Base-by-base conservation (phyloP, 352 stramenopile genomes). In the Thraustotheca clavata region DNA sequence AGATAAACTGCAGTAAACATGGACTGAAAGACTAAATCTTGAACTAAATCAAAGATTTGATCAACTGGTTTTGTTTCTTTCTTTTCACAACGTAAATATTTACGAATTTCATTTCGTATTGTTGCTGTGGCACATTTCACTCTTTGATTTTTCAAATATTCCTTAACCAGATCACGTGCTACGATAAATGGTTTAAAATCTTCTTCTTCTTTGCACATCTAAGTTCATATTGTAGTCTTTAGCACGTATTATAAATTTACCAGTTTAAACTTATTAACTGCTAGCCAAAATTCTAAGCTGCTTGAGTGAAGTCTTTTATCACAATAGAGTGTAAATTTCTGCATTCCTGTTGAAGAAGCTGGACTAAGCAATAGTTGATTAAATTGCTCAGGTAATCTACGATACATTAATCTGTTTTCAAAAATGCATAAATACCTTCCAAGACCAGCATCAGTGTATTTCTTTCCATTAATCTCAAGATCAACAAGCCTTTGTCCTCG, bases 231-330 rank as follows among this genome's bases (percentile, higher is more conserved):
- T 43, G 38, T 20, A 43, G 38, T 18, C 16, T 43, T 43, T 16
- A 20, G 38, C 38, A 20, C 38, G 16, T 16, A 20, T 43, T 20
- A 43, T 16, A 20, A 20, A 18, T 43, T 52, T 52, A 62, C 52
- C 32, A 22, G 20, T 61, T 57, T 62, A 26, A 57, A 27, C 12
- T 7, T 16, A 24, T 62, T 14, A 9, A 62, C 52, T 12, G 52
- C 52, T 26, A 62, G 29, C 52, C 52, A 62, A 26, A 62, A 62
- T 24, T 31, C 52, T 4, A 62, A 14, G 52, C 49, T 57, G 16
- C 22, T 39, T 14, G 14, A 22, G 35, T 62, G 29, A 11, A 55
- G 14, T 9, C 16, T 26, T 57, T 18, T 20, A 39, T 18, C 20
- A 39, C 32, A 61, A 27, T 50, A 62, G 11, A 9, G 18, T 11